Percentiles rank a stretch among this genome's conserved stretches.
Conservation (phyloP, 306 rosid species). For the Lupinus albus region DNA sequence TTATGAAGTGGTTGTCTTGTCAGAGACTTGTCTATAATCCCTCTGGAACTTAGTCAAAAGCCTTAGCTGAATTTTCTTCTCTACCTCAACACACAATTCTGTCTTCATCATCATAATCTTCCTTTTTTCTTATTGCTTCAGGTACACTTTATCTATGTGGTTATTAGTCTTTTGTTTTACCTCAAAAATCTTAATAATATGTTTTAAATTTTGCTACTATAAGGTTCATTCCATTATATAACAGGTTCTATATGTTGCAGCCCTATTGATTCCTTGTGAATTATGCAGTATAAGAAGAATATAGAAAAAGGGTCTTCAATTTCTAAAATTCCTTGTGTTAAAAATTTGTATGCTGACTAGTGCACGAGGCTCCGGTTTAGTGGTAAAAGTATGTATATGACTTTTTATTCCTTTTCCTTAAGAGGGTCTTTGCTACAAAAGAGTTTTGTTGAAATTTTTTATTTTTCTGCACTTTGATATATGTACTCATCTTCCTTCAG, state of each 20-base stretch:
- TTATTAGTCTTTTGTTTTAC: constrained; percentile 6
- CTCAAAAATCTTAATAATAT: not conserved
- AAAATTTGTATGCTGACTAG: no score
- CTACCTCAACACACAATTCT: constrained; percentile 34
- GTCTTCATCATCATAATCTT: constrained; percentile 39
- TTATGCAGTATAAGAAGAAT: not conserved
- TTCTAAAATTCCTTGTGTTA: constrained; percentile 19
- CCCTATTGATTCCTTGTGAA: not conserved
- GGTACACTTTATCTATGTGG: constrained; percentile 36
- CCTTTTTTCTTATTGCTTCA: constrained; percentile 37
- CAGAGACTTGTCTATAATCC: constrained; percentile 32
- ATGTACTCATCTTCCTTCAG: not conserved
- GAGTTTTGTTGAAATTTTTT: constrained; percentile 5
- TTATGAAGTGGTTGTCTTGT: constrained; percentile 40
- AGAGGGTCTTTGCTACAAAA: not conserved
- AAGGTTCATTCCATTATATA: not conserved
- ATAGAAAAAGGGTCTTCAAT: not conserved
- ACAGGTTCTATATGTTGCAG: constrained; percentile 9
- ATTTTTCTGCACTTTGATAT: not conserved
- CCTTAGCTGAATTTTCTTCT: constrained; percentile 36
- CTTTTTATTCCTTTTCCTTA: constrained; percentile 7
- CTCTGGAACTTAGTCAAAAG: constrained; percentile 44
- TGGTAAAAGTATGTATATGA: no score
- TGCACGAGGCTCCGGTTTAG: no score
- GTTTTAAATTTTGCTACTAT: not conserved